These are phyloP conservation scores for Leccinum disarticulatum DNA, from an alignment of 768 basidiomycete genomes.

Conservation along the genomic window DNA sequence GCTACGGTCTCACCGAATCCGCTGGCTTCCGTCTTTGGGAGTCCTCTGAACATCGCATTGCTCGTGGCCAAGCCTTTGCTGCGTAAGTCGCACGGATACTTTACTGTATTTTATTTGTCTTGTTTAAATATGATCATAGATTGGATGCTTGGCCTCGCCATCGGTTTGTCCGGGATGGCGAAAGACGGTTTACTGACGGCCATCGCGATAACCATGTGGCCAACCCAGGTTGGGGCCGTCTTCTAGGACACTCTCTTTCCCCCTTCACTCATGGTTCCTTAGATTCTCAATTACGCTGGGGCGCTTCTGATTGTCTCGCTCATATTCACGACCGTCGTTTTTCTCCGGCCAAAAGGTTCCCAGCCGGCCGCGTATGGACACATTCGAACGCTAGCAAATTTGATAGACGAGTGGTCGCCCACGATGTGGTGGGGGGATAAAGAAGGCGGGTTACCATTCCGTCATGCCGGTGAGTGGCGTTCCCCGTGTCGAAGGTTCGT, in stretches of 20 bases:
- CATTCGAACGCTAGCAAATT: constrained; percentile 33
- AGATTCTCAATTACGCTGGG: constrained; percentile 30
- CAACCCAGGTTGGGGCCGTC: constrained; percentile 20
- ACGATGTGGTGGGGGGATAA: constrained; percentile 34
- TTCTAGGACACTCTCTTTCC: neutral
- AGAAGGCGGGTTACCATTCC: neutral
- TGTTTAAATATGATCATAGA: constrained; percentile 15
- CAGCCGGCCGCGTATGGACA: constrained; percentile 37
- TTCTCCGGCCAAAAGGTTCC: constrained; percentile 19
- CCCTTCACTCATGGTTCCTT: neutral
- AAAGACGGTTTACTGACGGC: constrained; percentile 8
- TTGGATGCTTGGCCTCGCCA: constrained; percentile 34
- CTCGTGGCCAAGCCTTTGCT: constrained; percentile 25
- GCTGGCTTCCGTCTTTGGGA: constrained; percentile 23
- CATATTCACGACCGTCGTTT: constrained; percentile 12
- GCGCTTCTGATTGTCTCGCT: constrained; percentile 23
- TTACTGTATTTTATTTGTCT: neutral
- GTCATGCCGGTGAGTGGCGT: constrained; percentile 22
- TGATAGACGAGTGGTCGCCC: constrained; percentile 38
- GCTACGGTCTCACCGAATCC: constrained; percentile 20
- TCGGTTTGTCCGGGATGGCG: constrained; percentile 19
- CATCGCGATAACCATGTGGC: constrained; percentile 27
- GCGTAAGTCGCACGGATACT: constrained; percentile 20
- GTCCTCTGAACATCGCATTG: constrained; percentile 14
- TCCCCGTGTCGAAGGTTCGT: neutral